phyloP scores from a whole-genome alignment of 1,139 yeast species.

The Pneumocystis wakefieldiae region DNA sequence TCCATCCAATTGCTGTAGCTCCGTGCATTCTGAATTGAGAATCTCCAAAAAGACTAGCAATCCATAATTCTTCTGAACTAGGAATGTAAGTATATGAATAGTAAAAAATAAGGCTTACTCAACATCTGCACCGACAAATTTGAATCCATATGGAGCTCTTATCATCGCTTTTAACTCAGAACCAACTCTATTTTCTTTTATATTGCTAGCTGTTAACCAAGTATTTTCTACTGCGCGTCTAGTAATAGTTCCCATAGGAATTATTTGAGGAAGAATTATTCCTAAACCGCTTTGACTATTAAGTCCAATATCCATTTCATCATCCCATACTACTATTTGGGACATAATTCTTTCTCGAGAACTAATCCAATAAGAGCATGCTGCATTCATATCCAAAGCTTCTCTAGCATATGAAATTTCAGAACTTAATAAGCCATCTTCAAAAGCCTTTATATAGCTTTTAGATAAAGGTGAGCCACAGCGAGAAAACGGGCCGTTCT shows the following conservation, averaged over 20 bases:
- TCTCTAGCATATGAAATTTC: conserved; percentile 59
- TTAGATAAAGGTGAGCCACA: conserved; percentile 74
- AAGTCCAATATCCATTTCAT: conserved; percentile 22
- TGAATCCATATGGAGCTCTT: conserved; percentile 76
- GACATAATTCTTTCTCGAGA: conserved; percentile 67
- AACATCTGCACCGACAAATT: conserved; percentile 94
- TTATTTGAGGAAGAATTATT: conserved; percentile 64
- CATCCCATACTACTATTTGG: conserved; percentile 64
- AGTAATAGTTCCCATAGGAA: conserved; percentile 94
- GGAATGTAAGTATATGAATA: not conserved
- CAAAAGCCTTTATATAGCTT: conserved; percentile 55
- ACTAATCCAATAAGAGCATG: conserved; percentile 88
- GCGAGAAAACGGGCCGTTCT: conserved; percentile 62
- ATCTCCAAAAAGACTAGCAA: conserved; percentile 89
- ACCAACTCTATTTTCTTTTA: conserved; percentile 71
- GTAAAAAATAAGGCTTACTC: conserved; percentile 27
- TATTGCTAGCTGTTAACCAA: conserved; percentile 95
- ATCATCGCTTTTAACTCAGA: conserved; percentile 83
- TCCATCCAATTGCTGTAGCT: conserved; percentile 95
- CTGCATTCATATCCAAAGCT: conserved; percentile 59
- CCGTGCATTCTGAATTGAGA: conserved; percentile 82
- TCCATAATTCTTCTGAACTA: conserved; percentile 87
- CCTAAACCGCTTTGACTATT: conserved; percentile 34
- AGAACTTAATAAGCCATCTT: conserved; percentile 56
- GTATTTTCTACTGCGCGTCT: conserved; percentile 94